Evolutionary conservation across 306 rosid genomes (phyloP), one percentile per base, ranked within the genome.

Genomic region (Pterocarpus macrocarpus): DNA sequence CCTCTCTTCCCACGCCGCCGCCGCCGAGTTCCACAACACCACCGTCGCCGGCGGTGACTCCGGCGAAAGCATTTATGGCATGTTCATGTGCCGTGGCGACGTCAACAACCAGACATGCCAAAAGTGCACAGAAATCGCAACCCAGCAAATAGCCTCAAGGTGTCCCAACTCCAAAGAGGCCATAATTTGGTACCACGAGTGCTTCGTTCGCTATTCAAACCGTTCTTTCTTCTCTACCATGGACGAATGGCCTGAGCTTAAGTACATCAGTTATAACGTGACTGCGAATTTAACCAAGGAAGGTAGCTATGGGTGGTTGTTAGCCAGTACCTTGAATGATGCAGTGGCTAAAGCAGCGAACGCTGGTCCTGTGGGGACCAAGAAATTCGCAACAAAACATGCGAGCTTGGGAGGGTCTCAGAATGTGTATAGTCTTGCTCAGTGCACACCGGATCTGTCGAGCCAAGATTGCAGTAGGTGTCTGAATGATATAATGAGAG

Each of bases 391-490:
- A 28, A 73, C 80, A 10, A 73, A 49, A 34, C 45, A 38, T 12
- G 80, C 53, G 2, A 32, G 34, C 2, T 34, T 73, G 13, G 7
- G 2, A 22, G 52, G 43, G 33, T 50, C 38, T 16, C 43, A 65
- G 69, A 43, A 9, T 0, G 69, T 81, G 61, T 34, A 81, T 14
- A 8, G 38, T 64, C 69, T 81, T 9, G 84, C 43, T 0, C 75
- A 81, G 69, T 73, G 80, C 69, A 73, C 75, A 2, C 75, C 69
- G 47, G 84, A 81, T 73, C 74, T 81, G 73, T 30, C 63, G 16
- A 34, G 43, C 41, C 9, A 76, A 55, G 80, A 81, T 74, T 81
- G 76, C 64, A 57, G 34, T 0, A 44, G 36, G 33, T 74, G 80
- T 74, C 32, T 81, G 53, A 35, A 69, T 49, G 85, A 81, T 81